Evolutionary conservation across 108 stramenopile genomes (phyloP), one percentile per base, ranked within the genome.

Genomic region (Chaetoceros muelleri): DNA sequence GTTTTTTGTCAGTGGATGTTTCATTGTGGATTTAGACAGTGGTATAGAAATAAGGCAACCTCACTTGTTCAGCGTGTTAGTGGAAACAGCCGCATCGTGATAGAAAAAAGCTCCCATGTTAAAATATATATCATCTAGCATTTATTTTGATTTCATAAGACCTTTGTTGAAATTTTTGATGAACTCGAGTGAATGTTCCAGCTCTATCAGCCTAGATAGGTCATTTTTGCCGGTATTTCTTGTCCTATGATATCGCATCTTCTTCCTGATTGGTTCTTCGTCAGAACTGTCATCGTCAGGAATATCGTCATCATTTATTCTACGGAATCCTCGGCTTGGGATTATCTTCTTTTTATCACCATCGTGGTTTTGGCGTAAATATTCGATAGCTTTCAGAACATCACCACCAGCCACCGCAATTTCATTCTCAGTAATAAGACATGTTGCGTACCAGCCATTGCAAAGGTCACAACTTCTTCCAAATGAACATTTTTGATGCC

Each of bases 31-130:
- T 51, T 54, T 91, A 59, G 57, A 65, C 7, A 72, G 70, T 10
- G 90, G 81, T 1, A 57, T 69, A 57, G 71, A 78, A 40, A 66
- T 85, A 22, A 59, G 78, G 8, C 90, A 91, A 61, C 85, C 90
- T 19, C 67, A 83, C 3, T 47, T 91, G 24, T 79, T 85, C 59
- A 62, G 84, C 63, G 75, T 79, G 5, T 70, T 87, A 29, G 90
- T 85, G 2, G 71, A 61, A 44, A 30, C 29, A 26, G 31, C n/a
- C 19, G 25, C 53, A 23, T 53, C 3, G 24, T 25, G 8, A 28
- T 28, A 54, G 27, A n/a, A 54, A 8, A 51, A 21, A 51, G n/a
- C n/a, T n/a, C n/a, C n/a, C n/a, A n/a, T n/a, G n/a, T n/a, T n/a
- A n/a, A n/a, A n/a, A n/a, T n/a, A n/a, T n/a, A n/a, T n/a, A n/a